phyloP scores from a whole-genome alignment of 441 rosid species.

The Mallotus repandus region DNA sequence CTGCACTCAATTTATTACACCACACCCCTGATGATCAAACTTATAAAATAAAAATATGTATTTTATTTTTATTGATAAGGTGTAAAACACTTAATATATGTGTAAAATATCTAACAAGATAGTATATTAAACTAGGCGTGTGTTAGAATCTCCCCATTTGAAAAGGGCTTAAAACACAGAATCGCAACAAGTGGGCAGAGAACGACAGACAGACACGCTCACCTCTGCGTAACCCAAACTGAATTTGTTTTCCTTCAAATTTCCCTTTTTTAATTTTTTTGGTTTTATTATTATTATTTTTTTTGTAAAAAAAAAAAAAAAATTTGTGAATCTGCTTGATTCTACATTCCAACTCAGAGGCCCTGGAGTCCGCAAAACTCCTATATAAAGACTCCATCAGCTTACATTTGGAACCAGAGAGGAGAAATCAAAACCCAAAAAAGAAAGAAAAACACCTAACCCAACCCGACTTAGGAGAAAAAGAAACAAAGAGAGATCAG shows the following conservation, averaged over 20 bases:
- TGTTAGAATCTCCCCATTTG: too few relatives aligned
- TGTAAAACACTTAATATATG: too few relatives aligned
- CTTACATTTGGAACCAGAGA: not conserved
- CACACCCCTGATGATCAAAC: too few relatives aligned
- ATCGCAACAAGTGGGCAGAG: conserved; percentile 9
- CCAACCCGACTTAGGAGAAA: not conserved
- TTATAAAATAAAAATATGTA: too few relatives aligned
- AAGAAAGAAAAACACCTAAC: conserved; percentile 2
- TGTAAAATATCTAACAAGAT: too few relatives aligned
- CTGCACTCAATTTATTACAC: too few relatives aligned
- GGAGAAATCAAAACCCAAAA: not conserved
- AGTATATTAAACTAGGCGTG: too few relatives aligned
- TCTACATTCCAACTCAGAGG: not conserved
- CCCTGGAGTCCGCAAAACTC: conserved; percentile 25
- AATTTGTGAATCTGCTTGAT: too few relatives aligned
- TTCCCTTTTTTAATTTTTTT: too few relatives aligned
- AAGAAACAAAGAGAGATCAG: not conserved
- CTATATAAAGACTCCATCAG: conserved; percentile 21
- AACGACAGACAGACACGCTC: not conserved
- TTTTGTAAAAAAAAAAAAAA: too few relatives aligned
- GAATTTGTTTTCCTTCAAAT: not conserved
- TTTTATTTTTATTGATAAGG: too few relatives aligned
- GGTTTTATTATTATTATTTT: not conserved
- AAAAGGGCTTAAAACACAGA: not conserved
- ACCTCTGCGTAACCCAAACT: not conserved